Evolutionary conservation across 345 rosid species (phyloP).

Genomic region (Linum tenue): DNA sequence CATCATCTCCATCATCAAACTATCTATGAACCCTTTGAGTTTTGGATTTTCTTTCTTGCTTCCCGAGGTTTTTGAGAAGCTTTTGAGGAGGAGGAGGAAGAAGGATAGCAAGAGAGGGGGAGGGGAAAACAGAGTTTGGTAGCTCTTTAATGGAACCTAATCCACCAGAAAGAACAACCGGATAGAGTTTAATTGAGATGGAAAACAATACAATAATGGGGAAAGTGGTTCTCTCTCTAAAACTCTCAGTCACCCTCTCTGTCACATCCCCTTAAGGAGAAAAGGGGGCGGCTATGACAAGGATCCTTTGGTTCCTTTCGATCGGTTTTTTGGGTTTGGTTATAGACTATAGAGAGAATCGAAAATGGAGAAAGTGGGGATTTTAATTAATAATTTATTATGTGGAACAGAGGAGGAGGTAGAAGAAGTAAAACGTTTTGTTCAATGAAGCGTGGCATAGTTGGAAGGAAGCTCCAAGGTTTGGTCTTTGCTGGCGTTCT

Average conservation of each 20-base stretch:
- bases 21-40: neutral
- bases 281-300: conserved; percentile 12
- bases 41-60: neutral
- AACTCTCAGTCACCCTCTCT: neutral
- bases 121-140: neutral
- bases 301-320: neutral
- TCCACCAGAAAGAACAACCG: conserved; percentile 3
- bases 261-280: neutral
- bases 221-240: neutral
- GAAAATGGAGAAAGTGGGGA: conserved; percentile 9
- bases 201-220: neutral
- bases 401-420: neutral
- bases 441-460: neutral
- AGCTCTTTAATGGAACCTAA: conserved; percentile 7
- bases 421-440: conserved; percentile 6
- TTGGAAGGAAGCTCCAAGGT: neutral
- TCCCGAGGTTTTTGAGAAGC: too few species aligned
- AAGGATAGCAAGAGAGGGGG: neutral
- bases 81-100: too few species aligned
- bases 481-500: neutral
- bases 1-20: conserved; percentile 13
- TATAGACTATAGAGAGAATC: neutral
- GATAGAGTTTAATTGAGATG: neutral
- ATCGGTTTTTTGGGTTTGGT: neutral
- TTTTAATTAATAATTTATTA: too few species aligned